A percentile compares a stretch with the other conserved stretches of the same genome.
These are phyloP conservation scores for Phytophthora pinifolia DNA, from an alignment of 352 stramenopile species.

Conservation along the genomic window DNA sequence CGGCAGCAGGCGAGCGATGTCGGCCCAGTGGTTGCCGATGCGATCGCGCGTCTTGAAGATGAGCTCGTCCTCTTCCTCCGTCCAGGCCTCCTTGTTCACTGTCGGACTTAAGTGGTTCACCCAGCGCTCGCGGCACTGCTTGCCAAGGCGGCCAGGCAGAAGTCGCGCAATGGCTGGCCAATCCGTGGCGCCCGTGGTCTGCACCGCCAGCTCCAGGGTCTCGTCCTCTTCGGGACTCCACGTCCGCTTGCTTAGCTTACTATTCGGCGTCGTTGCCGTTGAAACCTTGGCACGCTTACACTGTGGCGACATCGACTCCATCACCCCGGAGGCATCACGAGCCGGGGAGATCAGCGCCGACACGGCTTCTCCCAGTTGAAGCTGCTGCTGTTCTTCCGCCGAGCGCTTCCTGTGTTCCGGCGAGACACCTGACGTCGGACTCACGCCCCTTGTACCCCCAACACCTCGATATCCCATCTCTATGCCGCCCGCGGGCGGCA, in stretches of 20 bases:
- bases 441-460: conserved; percentile 1
- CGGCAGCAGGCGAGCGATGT: conserved; percentile 95
- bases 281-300: conserved; percentile 63
- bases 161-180: conserved; percentile 94
- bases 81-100: conserved; percentile 95
- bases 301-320: conserved; percentile 55
- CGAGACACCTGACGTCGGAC: conserved; percentile 1
- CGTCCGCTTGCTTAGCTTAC: conserved; percentile 64
- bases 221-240: conserved; percentile 71
- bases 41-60: conserved; percentile 75
- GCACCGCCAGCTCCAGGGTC: conserved; percentile 49
- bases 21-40: conserved; percentile 96
- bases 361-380: conserved; percentile 4
- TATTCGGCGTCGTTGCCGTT: conserved; percentile 6
- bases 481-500: conserved; percentile 12
- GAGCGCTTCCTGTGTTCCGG: conserved; percentile 12
- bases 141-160: conserved; percentile 93
- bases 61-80: conserved; percentile 89
- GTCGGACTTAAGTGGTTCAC: conserved; percentile 95
- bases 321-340: conserved; percentile 12
- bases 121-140: conserved; percentile 97
- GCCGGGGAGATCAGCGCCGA: conserved; percentile 33
- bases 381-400: background rate
- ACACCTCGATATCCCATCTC: conserved; percentile 17
- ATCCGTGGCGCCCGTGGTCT: conserved; percentile 60